Evolutionary conservation across 305 asterid genomes (phyloP), one percentile per base, ranked within the genome.

Genomic region (Caryopteris hybrid): DNA sequence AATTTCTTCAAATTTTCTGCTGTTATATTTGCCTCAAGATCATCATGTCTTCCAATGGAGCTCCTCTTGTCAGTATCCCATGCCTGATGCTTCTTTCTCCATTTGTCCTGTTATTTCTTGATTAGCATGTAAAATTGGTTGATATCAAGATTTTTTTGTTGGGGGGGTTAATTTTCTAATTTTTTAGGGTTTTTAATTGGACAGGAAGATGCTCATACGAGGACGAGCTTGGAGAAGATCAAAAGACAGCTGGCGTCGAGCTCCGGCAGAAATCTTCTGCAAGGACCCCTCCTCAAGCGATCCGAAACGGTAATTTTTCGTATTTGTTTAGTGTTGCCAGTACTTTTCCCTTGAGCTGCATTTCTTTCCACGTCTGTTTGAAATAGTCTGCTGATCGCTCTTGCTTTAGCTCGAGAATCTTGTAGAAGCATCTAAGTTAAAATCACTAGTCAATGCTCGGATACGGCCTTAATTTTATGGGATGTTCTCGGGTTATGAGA

Each of bases 251-350:
- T 93, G 70, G 93, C 99, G 38, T 88, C 97, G 60, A 86, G 92
- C 73, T 91, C 97, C 71, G 97, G 97, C 53, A 81, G 95, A 61
- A 85, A 94, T 81, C 82, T 94, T 52, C 87, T 94, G 69, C 99
- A 94, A 70, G 98, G 99, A 8, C 98, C 97, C 38, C 96, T 94
- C 64, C 88, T 94, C 69, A 94, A 94, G 83, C 89, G 99, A 89
- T 94, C 99, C 69, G 99, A 94, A 80, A 94, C 99, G 81, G 99
- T 94, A 75, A 57, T 22, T 22, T 4, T 12, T 10, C 6, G 36
- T 25, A 8, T 5, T 21, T 14, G 16, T 29, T 16, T 36, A 16
- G 1, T 54, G 65, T 33, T 43, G 31, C 11, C 61, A 5, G 36
- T 54, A 54, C 18, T 36, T 14, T 0, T 31, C 12, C 20, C 53